A percentile compares a stretch with the other conserved stretches of the same genome.
phyloP scores from a whole-genome alignment of 1,284 basidiomycete genomes.

The Apiotrichum siamense region DNA sequence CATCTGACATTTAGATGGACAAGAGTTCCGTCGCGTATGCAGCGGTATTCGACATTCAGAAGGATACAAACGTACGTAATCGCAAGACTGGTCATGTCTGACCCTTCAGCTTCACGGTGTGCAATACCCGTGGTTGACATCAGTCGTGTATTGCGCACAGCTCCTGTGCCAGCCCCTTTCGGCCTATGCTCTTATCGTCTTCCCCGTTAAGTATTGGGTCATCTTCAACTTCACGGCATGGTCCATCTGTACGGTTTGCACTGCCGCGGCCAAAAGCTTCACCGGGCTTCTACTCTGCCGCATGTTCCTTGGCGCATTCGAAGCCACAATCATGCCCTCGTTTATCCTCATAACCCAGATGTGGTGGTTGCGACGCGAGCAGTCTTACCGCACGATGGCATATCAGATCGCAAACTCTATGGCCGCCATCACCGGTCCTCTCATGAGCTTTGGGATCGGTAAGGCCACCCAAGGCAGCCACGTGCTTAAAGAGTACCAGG shows the following conservation, averaged over 20 bases:
- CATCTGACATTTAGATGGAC: no score
- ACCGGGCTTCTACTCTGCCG: constrained; percentile 34
- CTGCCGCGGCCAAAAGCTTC: constrained; percentile 32
- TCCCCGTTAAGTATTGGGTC: constrained; percentile 21
- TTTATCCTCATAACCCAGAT: constrained; percentile 27
- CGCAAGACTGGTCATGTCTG: no score
- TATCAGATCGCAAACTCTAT: constrained; percentile 40
- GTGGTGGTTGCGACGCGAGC: constrained; percentile 40
- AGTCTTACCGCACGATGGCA: constrained; percentile 41
- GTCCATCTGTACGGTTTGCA: constrained; percentile 35
- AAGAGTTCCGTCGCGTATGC: no score
- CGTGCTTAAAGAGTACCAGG: constrained; percentile 38
- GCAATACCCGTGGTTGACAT: constrained; percentile 25
- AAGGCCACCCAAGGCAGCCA: constrained; percentile 20
- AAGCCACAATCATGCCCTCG: constrained; percentile 17
- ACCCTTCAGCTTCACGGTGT: no score
- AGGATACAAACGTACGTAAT: no score
- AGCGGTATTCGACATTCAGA: no score
- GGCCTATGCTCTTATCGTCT: constrained; percentile 22
- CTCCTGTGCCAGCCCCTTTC: constrained; percentile 22
- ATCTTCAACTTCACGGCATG: constrained; percentile 17
- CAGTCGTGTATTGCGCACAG: constrained; percentile 23
- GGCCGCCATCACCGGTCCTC: constrained; percentile 37
- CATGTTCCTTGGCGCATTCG: constrained; percentile 36
- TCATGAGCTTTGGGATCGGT: constrained; percentile 40